These are phyloP conservation scores for Microsporum ferrugineum DNA, from an alignment of 2,329 filamentous ascomycete genomes.

Conservation along the genomic window DNA sequence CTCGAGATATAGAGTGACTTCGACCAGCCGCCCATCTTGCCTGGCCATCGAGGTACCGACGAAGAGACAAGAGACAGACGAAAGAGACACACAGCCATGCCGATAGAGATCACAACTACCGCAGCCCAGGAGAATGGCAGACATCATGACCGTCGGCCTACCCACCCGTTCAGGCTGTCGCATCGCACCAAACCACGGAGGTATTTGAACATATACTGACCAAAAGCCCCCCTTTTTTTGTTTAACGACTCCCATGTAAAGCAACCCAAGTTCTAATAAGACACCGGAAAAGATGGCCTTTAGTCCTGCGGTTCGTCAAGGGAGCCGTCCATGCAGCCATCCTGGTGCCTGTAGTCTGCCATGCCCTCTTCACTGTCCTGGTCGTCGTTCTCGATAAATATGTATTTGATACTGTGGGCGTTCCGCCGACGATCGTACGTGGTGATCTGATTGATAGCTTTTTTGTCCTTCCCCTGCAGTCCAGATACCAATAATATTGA, in stretches of 20 bases:
- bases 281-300: constrained; percentile 42
- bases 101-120: background rate
- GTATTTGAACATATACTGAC: constrained; percentile 5
- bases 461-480: background rate
- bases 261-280: background rate
- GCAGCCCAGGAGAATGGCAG: background rate
- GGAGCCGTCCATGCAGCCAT: constrained; percentile 52
- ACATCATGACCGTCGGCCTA: constrained; percentile 12
- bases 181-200: constrained; percentile 18
- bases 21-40: background rate
- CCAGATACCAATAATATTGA: background rate
- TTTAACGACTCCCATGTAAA: background rate
- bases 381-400: constrained; percentile 48
- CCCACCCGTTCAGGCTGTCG: constrained; percentile 16
- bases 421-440: constrained; percentile 47
- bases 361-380: constrained; percentile 47
- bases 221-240: background rate
- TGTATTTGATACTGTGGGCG: constrained; percentile 40
- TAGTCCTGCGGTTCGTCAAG: constrained; percentile 54
- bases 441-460: background rate
- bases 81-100: background rate
- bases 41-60: background rate
- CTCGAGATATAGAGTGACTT: background rate
- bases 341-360: constrained; percentile 44
- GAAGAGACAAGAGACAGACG: background rate